These are phyloP conservation scores for Platanthera zijinensis DNA, from an alignment of 106 monocot species.

Conservation along the genomic window DNA sequence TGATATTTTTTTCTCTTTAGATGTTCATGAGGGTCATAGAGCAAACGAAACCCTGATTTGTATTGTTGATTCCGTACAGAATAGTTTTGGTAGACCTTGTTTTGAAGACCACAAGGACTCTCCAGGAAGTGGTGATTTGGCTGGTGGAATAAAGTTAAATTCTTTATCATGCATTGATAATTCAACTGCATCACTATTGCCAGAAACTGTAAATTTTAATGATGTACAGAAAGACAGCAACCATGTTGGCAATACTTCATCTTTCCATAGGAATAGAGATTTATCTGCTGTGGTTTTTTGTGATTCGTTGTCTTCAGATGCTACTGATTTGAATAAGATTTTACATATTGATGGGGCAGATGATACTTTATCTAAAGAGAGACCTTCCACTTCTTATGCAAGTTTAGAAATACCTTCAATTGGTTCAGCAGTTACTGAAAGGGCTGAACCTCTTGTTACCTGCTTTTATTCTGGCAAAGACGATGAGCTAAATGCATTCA, in stretches of 20 bases:
- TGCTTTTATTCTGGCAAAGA: not conserved
- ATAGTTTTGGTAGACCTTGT: not conserved
- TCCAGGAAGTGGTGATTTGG: slow-evolving; percentile 9
- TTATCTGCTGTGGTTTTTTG: slow-evolving; percentile 3
- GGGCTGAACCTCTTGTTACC: slow-evolving; percentile 3
- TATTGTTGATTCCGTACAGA: not conserved
- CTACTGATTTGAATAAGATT: slow-evolving; percentile 1
- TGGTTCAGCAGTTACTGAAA: not conserved
- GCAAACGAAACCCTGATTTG: not conserved
- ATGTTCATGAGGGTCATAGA: not conserved
- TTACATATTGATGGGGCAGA: not conserved
- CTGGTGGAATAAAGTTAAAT: not conserved
- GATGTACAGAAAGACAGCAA: slow-evolving; percentile 1
- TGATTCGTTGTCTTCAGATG: not conserved
- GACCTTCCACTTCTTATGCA: not conserved
- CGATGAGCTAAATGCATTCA: not conserved
- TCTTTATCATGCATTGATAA: not conserved
- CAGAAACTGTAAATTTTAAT: slow-evolving; percentile 1
- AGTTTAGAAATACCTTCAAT: not conserved
- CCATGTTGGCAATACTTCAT: not conserved
- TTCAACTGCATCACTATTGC: not conserved
- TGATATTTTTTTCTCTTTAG: not conserved
- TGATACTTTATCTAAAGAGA: not conserved
- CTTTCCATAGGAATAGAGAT: not conserved
- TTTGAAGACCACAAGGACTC: slow-evolving; percentile 7